Evolutionary conservation across 1,284 basidiomycete species (phyloP), one percentile per base, ranked within the genome.

Genomic region (Phlebopus sp.): DNA sequence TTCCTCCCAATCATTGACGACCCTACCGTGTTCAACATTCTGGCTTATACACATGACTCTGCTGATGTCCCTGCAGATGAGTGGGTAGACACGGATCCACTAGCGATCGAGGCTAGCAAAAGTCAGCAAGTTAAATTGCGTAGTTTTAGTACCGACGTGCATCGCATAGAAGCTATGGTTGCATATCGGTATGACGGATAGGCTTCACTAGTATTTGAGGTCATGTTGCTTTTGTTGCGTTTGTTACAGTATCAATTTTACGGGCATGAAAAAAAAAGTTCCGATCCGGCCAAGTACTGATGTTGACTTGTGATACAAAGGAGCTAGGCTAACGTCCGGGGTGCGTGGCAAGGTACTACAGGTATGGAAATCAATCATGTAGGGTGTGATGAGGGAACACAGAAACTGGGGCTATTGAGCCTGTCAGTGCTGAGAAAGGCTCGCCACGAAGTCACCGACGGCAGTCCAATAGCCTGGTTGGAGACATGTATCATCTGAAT

Each of bases 1-100:
- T 98, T 97, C 70, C 74, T 99, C 46, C 96, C 96, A 0, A 88
- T 95, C 49, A 88, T 98, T 42, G 90, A 97, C 57, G 93, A 97
- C 68, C 88, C 91, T 25, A 98, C 94, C 60, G 83, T 86, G 65
- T 94, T 99, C 79, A 97, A 96, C 58, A 95, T 98, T 56, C 78
- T 98, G 37, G 93, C 92, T 4, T 98, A 98, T 69, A 97, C 93
- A 1, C 84, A 84, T 18, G 86, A 89, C 47, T 90, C 86, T 31
- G 88, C 88, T 9, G 87, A 95, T 58, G 83, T 95, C 1, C 92
- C 94, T 35, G 89, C 85, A 11, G 84, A 89, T 51, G 89, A 91
- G 61, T 98, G 95, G 95, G 84, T 92, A 17, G 94, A 97, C 64
- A 93, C 92, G 1, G 93, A 97, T 67, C 92, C 96, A 8, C 78